Evolutionary conservation across 208 protist genomes (phyloP).

Genomic region (Naegleria lovaniensis): DNA sequence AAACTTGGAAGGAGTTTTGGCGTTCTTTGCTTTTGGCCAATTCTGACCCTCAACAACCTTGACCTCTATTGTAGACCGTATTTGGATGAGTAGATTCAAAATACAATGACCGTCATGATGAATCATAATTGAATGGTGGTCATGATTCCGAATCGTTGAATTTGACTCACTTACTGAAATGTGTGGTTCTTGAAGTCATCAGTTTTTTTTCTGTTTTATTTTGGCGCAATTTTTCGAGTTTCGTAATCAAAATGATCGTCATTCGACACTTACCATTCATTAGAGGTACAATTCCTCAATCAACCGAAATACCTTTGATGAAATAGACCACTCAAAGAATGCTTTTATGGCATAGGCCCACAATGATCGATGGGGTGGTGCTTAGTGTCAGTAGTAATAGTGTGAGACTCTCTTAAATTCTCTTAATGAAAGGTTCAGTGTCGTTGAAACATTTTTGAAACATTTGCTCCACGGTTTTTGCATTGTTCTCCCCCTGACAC

Average conservation of each 20-base stretch:
- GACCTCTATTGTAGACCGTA: background rate
- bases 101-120: too few species aligned
- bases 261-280: too few species aligned
- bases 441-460: slow-evolving; percentile 40
- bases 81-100: too few species aligned
- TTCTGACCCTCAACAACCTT: background rate
- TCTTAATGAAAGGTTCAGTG: slow-evolving; percentile 29
- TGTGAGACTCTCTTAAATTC: background rate
- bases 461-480: slow-evolving; percentile 32
- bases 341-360: too few species aligned
- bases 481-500: slow-evolving; percentile 51
- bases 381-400: too few species aligned
- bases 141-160: too few species aligned
- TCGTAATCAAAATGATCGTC: too few species aligned
- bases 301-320: too few species aligned
- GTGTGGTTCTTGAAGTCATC: background rate
- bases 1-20: background rate
- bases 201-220: background rate
- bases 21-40: background rate
- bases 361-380: too few species aligned
- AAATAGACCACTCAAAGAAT: too few species aligned
- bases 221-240: background rate
- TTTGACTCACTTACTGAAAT: background rate
- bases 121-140: too few species aligned
- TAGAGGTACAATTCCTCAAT: too few species aligned